A percentile compares a stretch with the other conserved stretches of the same genome.
Evolutionary conservation across 2,329 filamentous ascomycete species (phyloP).

Genomic region (Cadophora malorum): DNA sequence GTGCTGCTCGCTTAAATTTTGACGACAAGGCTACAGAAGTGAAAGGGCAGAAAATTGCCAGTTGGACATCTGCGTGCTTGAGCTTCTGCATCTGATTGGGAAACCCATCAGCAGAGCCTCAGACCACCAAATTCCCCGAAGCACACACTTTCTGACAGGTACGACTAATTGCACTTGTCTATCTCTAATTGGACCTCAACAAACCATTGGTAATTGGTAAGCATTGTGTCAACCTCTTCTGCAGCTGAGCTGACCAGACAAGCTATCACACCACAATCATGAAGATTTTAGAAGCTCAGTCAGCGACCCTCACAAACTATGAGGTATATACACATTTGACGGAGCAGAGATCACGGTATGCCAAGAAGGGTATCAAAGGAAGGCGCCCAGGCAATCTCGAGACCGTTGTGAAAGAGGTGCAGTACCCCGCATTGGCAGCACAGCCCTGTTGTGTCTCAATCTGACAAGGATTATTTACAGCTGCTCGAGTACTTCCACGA

Average conservation of each 20-base stretch:
- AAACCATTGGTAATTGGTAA: neutral
- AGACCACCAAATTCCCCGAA: neutral
- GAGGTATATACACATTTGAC: constrained; percentile 73
- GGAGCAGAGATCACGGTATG: constrained; percentile 53
- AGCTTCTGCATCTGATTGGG: neutral
- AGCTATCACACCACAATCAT: constrained; percentile 43
- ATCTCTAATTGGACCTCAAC: neutral
- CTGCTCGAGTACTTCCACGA: constrained; percentile 66
- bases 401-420: constrained; percentile 69
- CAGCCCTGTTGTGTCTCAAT: neutral
- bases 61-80: constrained; percentile 8
- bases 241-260: constrained; percentile 6
- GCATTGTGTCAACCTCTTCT: neutral
- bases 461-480: constrained; percentile 48
- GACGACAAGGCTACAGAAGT: constrained; percentile 16
- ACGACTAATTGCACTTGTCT: neutral
- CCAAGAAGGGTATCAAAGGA: constrained; percentile 37
- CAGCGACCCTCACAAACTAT: constrained; percentile 73
- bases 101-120: neutral
- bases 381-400: constrained; percentile 62
- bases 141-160: neutral
- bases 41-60: constrained; percentile 8
- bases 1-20: constrained; percentile 17
- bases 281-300: constrained; percentile 76
- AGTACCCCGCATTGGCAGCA: constrained; percentile 24